Base-by-base conservation (phyloP, 2,329 filamentous ascomycete species). In the Clathrospora elynae region DNA sequence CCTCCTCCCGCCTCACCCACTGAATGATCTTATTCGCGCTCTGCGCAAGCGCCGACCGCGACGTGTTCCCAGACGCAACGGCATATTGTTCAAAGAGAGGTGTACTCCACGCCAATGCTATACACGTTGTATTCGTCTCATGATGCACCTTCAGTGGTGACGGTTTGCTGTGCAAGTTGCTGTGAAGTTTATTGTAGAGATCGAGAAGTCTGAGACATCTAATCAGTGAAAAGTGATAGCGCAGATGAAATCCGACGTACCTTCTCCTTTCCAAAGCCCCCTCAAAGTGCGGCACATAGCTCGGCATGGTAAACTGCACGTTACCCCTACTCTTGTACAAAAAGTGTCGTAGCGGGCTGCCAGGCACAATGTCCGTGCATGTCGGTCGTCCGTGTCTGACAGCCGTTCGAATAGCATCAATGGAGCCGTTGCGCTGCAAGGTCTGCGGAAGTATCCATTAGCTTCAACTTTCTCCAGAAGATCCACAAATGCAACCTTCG, bases 261-360 rank as follows among this genome's bases (percentile, higher is more conserved):
- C 84, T 82, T 65, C 90, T 78, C 35, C 82, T 79, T 28, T 83
- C 78, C 32, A 88, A 73, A 3, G 81, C 66, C 2, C 64, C 75
- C 16, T 68, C 70, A 61, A 93, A 93, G 42, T 84, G 75, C 0
- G 88, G 86, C 7, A 83, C 78, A 48, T 90, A 86, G 0, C 88
- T 84, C 1, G 91, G 87, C 89, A 95, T 96, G 56, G 84, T 87
- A 70, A 96, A 99, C 68, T 99, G 95, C 18, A 99, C 93, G 59
- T 99, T 96, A 13, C 86, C 85, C 46, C 89, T 83, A 11, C 89
- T 96, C 71, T 97, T 99, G 78, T 96, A 99, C 12, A 99, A 73
- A 64, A 97, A 99, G 74, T 99, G 93, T 56, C 87, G 85, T 37
- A 97, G 75, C 20, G 87, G 84, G 11, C 86, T 88, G 16, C 87